Evolutionary conservation across 2,329 filamentous ascomycete species (phyloP), one percentile per base, ranked within the genome.

Genomic region (Fusarium chaquense): DNA sequence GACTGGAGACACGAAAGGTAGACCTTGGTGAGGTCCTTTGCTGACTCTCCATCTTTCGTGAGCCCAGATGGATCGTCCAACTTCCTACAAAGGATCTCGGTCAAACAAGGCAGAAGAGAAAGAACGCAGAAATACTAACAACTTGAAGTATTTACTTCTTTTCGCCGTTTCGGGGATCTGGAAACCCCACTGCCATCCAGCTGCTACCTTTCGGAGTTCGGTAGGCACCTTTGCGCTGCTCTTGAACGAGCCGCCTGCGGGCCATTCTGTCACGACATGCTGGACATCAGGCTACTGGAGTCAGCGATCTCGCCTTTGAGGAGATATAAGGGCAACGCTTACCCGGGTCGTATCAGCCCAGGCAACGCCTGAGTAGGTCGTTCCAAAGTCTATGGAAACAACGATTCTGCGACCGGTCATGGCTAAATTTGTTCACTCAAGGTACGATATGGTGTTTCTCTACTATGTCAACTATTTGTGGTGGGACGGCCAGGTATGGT

Each of bases 381-480:
- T 87, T 28, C 86, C 85, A 69, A 87, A 87, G 71, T 87, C 85
- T 62, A 87, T 83, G 22, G 83, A 85, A 65, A 86, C 80, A 53
- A 87, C 80, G 64, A 86, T 82, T 73, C 80, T 83, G 70, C 80
- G 72, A 41, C 75, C 73, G 58, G 67, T 64, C 78, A 80, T 80
- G 62, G 44, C 74, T 51, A 58, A 59, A 67, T 64, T 59, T 55
- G 58, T 59, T 53, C 33, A 41, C 57, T 65, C 44, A 54, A 55
- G 52, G 38, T 56, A 61, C 67, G 51, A 46, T 72, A 65, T 62
- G 61, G 35, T 67, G 58, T 62, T 45, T 68, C 69, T 71, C 71
- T 45, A 49, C 62, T 60, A 64, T 71, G 63, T 72, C 59, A 64
- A 60, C 43, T 72, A 53, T 60, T 66, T 59, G 70, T 65, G 59